Conservation (phyloP, 2,329 filamentous ascomycete genomes). For the Hymenoscyphus occultus region DNA sequence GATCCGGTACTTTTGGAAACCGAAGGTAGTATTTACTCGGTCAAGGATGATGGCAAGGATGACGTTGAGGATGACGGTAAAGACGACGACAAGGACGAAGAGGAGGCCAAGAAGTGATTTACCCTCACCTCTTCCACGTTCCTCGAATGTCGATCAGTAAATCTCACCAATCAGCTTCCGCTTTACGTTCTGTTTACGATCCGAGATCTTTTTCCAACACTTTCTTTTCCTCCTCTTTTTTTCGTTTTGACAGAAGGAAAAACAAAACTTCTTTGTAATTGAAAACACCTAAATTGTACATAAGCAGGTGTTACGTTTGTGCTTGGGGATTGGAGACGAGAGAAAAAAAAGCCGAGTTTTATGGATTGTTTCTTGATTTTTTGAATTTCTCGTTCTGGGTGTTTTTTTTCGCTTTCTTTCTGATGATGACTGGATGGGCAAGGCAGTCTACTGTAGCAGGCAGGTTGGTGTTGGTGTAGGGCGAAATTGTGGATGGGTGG, state of each 20-base stretch:
- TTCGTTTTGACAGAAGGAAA: background rate
- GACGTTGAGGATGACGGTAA: background rate
- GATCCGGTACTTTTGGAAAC: slow-evolving; percentile 67
- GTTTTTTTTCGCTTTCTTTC: background rate
- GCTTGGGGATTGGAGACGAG: background rate
- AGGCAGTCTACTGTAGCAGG: background rate
- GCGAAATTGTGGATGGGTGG: background rate
- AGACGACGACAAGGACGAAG: background rate
- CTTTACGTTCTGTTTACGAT: no score
- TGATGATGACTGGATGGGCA: background rate
- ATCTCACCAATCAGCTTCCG: background rate
- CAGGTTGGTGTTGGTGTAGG: background rate
- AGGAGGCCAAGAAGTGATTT: slow-evolving; percentile 3
- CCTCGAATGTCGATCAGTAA: background rate
- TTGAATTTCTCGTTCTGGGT: background rate
- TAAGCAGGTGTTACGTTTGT: background rate
- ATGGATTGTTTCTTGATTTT: background rate
- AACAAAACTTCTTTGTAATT: background rate
- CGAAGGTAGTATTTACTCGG: background rate
- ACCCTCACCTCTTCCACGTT: background rate
- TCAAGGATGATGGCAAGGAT: background rate
- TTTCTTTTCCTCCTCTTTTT: background rate
- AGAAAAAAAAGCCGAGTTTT: background rate
- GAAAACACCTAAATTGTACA: background rate
- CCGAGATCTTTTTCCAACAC: background rate